Evolutionary conservation across 768 basidiomycete genomes (phyloP).

Genomic region (Arthromyces matolae): DNA sequence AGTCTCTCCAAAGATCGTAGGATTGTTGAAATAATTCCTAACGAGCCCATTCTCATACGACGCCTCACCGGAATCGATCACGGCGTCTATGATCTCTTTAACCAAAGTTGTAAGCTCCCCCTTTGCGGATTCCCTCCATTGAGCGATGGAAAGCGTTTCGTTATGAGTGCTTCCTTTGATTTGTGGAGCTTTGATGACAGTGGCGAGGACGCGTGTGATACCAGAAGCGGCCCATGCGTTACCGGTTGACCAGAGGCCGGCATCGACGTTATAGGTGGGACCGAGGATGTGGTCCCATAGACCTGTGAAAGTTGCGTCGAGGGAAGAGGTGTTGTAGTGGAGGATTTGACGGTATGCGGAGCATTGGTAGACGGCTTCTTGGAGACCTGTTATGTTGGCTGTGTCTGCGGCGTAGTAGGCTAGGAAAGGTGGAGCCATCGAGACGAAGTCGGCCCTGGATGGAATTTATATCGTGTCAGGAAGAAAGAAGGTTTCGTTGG

Average conservation of each 20-base stretch:
- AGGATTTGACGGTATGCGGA: constrained; percentile 35
- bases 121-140: constrained; percentile 14
- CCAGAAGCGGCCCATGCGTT: constrained; percentile 75
- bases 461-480: too few species aligned
- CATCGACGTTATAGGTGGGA: constrained; percentile 31
- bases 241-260: constrained; percentile 47
- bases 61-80: constrained; percentile 12
- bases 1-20: constrained; percentile 18
- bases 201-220: constrained; percentile 56
- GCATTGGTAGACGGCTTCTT: constrained; percentile 36
- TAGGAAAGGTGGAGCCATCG: too few species aligned
- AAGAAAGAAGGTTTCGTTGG: too few species aligned
- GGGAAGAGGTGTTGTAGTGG: constrained; percentile 22
- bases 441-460: constrained; percentile 47
- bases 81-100: constrained; percentile 23
- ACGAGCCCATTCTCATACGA: constrained; percentile 13
- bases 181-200: constrained; percentile 36
- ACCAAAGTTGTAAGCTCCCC: constrained; percentile 18
- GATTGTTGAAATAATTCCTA: constrained; percentile 18
- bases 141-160: background rate
- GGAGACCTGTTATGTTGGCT: constrained; percentile 53
- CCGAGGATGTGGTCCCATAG: too few species aligned
- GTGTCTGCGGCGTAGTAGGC: too few species aligned
- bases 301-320: constrained; percentile 34
- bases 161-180: background rate